Evolutionary conservation across 164 flowering plant species (phyloP).

Genomic region (Tetracentron sinense): DNA sequence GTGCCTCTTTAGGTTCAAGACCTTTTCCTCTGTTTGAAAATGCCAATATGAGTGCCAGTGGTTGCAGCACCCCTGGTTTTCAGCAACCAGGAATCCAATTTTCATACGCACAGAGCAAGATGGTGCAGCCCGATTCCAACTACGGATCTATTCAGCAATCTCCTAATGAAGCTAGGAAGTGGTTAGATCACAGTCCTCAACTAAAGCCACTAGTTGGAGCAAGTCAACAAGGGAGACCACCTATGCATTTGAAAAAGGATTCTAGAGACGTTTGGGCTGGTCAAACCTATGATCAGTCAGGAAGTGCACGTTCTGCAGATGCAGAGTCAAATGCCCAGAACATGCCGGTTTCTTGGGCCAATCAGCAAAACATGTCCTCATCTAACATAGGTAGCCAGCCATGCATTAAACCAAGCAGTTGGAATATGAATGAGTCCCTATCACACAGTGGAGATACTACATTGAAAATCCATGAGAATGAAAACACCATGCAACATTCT

Average conservation of each 20-base stretch:
- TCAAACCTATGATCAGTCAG: conserved; percentile 32
- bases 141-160: conserved; percentile 33
- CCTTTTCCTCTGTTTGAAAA: conserved; percentile 29
- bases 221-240: conserved; percentile 32
- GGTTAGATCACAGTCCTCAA: conserved; percentile 34
- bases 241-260: conserved; percentile 31
- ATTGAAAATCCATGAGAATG: conserved; percentile 9
- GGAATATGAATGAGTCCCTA: conserved; percentile 21
- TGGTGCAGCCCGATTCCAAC: conserved; percentile 23
- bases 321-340: conserved; percentile 19
- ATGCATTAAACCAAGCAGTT: conserved; percentile 19
- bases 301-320: conserved; percentile 16
- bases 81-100: conserved; percentile 29
- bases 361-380: conserved; percentile 23
- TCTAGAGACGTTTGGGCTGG: conserved; percentile 29
- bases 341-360: conserved; percentile 23
- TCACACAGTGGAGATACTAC: conserved; percentile 18
- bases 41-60: conserved; percentile 26
- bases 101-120: conserved; percentile 30
- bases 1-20: conserved; percentile 34
- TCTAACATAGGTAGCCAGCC: conserved; percentile 21
- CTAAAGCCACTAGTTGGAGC: conserved; percentile 33
- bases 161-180: conserved; percentile 30
- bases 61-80: conserved; percentile 28
- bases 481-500: conserved; percentile 11